Conservation (phyloP, 768 basidiomycete species). For the Pulveroboletus sp. region DNA sequence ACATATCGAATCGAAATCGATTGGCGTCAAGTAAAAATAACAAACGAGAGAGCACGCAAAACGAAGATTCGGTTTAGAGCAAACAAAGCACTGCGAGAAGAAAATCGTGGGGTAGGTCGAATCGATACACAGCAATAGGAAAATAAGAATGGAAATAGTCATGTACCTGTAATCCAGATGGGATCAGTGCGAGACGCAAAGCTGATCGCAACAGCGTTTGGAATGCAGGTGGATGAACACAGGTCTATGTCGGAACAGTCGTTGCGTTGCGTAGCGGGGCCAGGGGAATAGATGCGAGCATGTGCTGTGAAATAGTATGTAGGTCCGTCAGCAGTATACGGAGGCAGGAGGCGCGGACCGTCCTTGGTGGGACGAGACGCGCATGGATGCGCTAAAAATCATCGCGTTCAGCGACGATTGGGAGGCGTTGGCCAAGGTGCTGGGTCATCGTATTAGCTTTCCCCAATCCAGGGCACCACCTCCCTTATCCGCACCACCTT, state of each 20-base stretch:
- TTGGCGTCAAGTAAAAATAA: constrained; percentile 13
- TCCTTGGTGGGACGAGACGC: neutral
- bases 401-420: neutral
- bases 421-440: neutral
- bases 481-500: constrained; percentile 37
- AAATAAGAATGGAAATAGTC: constrained; percentile 27
- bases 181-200: neutral
- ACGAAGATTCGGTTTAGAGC: constrained; percentile 11
- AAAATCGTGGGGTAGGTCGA: constrained; percentile 13
- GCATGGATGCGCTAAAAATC: constrained; percentile 8
- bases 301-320: constrained; percentile 22
- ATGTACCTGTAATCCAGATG: constrained; percentile 18
- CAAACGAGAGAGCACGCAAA: constrained; percentile 19
- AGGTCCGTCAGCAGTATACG: constrained; percentile 8
- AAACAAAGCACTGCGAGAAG: constrained; percentile 21
- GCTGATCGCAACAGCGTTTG: constrained; percentile 14
- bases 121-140: constrained; percentile 25
- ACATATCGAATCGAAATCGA: constrained; percentile 19
- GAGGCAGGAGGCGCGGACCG: neutral
- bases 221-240: constrained; percentile 19
- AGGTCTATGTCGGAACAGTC: constrained; percentile 22
- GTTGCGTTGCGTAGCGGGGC: constrained; percentile 10
- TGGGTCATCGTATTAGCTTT: constrained; percentile 46
- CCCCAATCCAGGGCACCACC: constrained; percentile 46
- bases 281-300: constrained; percentile 27